These are phyloP conservation scores for Tetrapisispora namnaoensis DNA, from an alignment of 805 yeast genomes.

Conservation along the genomic window DNA sequence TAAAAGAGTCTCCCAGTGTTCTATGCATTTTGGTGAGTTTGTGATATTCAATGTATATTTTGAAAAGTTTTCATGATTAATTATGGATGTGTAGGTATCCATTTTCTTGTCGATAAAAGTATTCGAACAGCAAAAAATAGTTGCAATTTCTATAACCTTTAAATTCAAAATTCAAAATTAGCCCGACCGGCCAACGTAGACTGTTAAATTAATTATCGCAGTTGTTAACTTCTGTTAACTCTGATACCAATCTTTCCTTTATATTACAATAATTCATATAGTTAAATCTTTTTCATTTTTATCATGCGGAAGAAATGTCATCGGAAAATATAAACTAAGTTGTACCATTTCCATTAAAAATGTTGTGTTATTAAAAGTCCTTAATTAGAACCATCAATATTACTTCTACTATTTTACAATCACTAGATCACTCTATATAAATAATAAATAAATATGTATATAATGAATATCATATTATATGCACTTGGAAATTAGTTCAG, in stretches of 20 bases:
- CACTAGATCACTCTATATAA: not conserved
- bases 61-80: conserved; percentile 19
- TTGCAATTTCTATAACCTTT: no score
- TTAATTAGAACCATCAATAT: no score
- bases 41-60: conserved; percentile 18
- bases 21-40: conserved; percentile 19
- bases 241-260: not conserved
- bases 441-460: conserved; percentile 2
- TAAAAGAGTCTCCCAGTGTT: conserved; percentile 26
- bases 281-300: not conserved
- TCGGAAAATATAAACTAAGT: no score
- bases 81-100: conserved; percentile 16
- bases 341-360: no score
- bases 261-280: not conserved
- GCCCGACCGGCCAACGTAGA: no score
- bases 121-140: no score
- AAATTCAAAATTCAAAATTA: no score
- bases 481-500: not conserved
- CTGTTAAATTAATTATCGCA: no score
- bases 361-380: not conserved
- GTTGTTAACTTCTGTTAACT: no score
- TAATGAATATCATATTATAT: not conserved
- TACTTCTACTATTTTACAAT: not conserved
- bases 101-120: conserved; percentile 6
- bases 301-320: no score